Evolutionary conservation across 345 rosid genomes (phyloP), one percentile per base, ranked within the genome.

Genomic region (Lagerstroemia speciosa): DNA sequence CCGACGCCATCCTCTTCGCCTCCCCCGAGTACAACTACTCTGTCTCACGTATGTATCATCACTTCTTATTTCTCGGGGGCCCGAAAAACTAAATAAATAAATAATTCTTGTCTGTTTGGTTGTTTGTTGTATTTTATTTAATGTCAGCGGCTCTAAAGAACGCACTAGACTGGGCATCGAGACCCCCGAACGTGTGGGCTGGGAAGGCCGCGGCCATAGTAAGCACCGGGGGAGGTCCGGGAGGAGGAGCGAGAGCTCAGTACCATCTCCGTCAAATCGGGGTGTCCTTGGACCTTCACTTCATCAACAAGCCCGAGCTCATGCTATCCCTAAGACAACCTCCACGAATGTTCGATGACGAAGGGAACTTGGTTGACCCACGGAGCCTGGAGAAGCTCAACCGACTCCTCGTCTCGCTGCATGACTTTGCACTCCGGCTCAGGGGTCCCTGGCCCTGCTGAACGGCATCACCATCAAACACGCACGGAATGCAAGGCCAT

Each of bases 251-350:
- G n/a, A 77, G 79, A 67, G 69, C 83, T 0, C 97, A 93, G 0
- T 83, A 83, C 73, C 97, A 88, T 82, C 91, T 87, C 27, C 93
- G 92, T 29, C 97, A 93, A 64, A 85, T 86, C 6, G 97, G 96
- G 62, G 93, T 89, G 5, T 86, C 62, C 71, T 82, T 90, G 9
- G 86, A 89, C 69, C 90, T 90, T 73, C 98, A 93, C 77, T 90
- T 90, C 84, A 80, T 93, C 78, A 93, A 93, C 80, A 87, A 85
- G 67, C 98, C 96, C 0, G 96, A 86, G 81, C 86, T 87, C 76
- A 80, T 78, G 78, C 30, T 93, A 73, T 83, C 85, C 26, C 92
- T 89, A 2, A 83, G 76, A 67, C 79, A 86, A 41, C 85, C 91
- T 37, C 98, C 93, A 26, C 78, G 82, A 10, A 93, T 86, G 68